Base-by-base conservation (phyloP, 371 early-diverging fungal genomes). In the Mucor sp. region DNA sequence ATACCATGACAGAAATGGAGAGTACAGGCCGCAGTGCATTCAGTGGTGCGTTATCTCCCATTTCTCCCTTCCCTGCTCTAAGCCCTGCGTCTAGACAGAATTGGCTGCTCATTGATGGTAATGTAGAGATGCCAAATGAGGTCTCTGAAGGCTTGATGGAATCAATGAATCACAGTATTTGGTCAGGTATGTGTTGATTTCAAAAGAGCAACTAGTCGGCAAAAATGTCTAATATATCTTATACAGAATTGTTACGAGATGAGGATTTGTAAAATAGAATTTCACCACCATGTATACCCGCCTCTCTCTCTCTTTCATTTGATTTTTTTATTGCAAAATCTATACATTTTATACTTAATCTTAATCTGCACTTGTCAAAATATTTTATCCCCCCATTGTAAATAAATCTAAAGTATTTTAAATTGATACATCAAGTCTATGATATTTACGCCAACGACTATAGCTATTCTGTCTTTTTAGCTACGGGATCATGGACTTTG, bases 61-160 rank as follows among this genome's bases (percentile, higher is more conserved):
- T 67, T 14, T 67, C 76, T 12, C 65, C 68, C 1, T n/a, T 57
- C 11, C 48, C 68, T 41, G 32, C 56, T 39, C 12, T 33, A 0
- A 73, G 73, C 21, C 73, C 73, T 37, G 32, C 68, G 4, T 62
- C 68, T 6, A 64, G 74, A 32, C 74, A 63, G 23, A 74, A 70
- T 32, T 78, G 78, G 76, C 47, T 69, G 33, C 37, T 78, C 17
- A 75, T 75, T 32, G 78, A 78, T 56, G 78, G 78, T 43, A 74
- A 75, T 71, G 58, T 65, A 2, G 68, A 67, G 8, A 80, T 80
- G 76, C 68, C 81, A 6, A 57, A 61, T 5, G 81, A 80, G 19
- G 62, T 72, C 19, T 78, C 81, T 17, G 74, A 72, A 23, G 63
- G 69, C 15, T 56, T 80, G n/a, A 68, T 80, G 69, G 73, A 78